Evolutionary conservation across 176 grass and related monocot genomes (phyloP).

Genomic region (Thinopyrum elongatum): DNA sequence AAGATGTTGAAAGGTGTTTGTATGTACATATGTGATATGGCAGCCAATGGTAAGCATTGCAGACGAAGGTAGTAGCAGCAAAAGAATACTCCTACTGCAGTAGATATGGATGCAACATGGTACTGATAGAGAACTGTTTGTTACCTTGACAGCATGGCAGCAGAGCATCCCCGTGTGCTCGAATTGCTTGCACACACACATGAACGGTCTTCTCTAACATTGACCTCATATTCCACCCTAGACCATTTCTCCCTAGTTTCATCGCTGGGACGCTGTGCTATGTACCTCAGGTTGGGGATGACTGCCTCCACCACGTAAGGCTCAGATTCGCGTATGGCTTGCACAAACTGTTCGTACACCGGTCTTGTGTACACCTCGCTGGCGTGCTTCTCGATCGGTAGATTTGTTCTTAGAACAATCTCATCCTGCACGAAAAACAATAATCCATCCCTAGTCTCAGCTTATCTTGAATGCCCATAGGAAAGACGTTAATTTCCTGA

Average conservation of each 20-base stretch:
- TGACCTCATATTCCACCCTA: slow-evolving; percentile 7
- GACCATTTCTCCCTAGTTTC: background rate
- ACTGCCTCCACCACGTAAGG: background rate
- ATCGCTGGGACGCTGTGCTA: background rate
- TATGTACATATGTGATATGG: background rate
- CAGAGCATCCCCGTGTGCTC: background rate
- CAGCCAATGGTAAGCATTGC: background rate
- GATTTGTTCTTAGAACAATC: background rate
- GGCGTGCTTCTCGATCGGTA: background rate
- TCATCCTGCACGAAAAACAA: background rate
- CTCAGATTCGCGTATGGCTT: background rate
- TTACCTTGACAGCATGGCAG: background rate
- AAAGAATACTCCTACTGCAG: background rate
- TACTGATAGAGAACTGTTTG: background rate
- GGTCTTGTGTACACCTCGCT: background rate
- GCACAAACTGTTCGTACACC: background rate
- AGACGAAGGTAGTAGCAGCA: background rate
- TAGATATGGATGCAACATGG: background rate
- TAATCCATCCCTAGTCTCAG: background rate
- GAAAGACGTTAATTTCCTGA: background rate
- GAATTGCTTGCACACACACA: background rate
- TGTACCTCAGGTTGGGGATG: background rate
- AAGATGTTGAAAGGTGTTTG: background rate
- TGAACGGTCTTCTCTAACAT: background rate
- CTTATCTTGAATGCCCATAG: background rate